Evolutionary conservation across 371 early-diverging fungal species (phyloP), one percentile per base, ranked within the genome.

Genomic region (Rhizopus delemar): DNA sequence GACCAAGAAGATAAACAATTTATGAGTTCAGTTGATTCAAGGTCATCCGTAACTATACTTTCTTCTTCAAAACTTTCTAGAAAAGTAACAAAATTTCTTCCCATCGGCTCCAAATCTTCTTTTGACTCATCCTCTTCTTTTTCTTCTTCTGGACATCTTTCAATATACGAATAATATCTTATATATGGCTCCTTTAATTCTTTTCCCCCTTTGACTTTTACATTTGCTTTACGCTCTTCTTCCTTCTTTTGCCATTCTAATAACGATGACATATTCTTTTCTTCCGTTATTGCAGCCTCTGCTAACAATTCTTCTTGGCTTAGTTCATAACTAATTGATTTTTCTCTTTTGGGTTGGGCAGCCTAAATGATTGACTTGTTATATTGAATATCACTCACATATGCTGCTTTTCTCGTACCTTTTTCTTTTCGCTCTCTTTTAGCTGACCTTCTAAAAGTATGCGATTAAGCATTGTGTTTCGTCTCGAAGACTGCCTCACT

Each of bases 261-360:
- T 22, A 86, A 41, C 0, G 85, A 84, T 12, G 71, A 73, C 49
- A 48, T 67, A 62, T 86, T 86, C 53, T 75, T 71, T 34, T 74
- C 74, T 56, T 85, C 87, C 0, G 85, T 86, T 52, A 82, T 76
- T 4, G 69, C 78, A 11, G 87, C 87, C 54, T 86, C 84, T 32
- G 73, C 81, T 46, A 86, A 54, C 5, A 86, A 51, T 41, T 86
- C 85, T 51, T 83, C 81, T 61, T 86, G 87, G 0, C 82, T 86
- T 64, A 80, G 55, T 52, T 73, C 78, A 29, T 69, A 66, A 6
- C 65, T 69, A 0, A 70, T 67, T 3, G 74, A 72, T 49, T 71
- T 64, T 51, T 81, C 80, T 15, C 77, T 77, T 65, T 82, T 84
- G 31, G 82, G 81, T 45, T 68, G 65, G 12, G 41, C 43, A 8